A percentile compares a stretch with the other conserved stretches of the same genome.
These are phyloP conservation scores for Amyloporia xantha DNA, from an alignment of 768 basidiomycete species.

Conservation along the genomic window DNA sequence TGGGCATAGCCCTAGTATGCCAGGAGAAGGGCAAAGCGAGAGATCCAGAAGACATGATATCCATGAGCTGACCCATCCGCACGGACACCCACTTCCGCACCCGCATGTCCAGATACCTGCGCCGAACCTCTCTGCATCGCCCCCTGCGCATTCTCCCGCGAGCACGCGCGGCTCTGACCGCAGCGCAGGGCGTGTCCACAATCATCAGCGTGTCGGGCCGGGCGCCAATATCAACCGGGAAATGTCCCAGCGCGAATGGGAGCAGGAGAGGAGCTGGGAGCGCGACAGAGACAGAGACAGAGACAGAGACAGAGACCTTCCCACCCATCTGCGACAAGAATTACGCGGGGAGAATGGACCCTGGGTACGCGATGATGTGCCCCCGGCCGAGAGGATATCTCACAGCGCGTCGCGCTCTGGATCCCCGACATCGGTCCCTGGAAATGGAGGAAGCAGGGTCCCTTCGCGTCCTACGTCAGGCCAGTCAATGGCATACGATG, in stretches of 20 bases:
- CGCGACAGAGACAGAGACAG: conserved; percentile 17
- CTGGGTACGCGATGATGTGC: conserved; percentile 8
- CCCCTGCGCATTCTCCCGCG: conserved; percentile 22
- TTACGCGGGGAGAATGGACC: conserved; percentile 16
- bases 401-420: conserved; percentile 20
- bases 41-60: conserved; percentile 44
- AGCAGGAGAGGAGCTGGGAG: conserved; percentile 18
- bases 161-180: conserved; percentile 7
- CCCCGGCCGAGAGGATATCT: conserved; percentile 3
- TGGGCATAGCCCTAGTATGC: conserved; percentile 15
- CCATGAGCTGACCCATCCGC: conserved; percentile 34
- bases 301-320: conserved; percentile 12
- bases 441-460: conserved; percentile 15
- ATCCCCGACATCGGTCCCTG: conserved; percentile 16
- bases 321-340: conserved; percentile 7
- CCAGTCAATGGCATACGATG: conserved; percentile 15
- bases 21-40: conserved; percentile 24
- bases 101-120: conserved; percentile 25
- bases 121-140: conserved; percentile 25
- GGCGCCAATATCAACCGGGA: conserved; percentile 47
- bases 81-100: conserved; percentile 19
- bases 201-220: conserved; percentile 63
- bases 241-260: conserved; percentile 35
- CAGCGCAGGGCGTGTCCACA: conserved; percentile 41
- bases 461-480: conserved; percentile 17